Evolutionary conservation across 345 rosid genomes (phyloP).

Genomic region (Brassica carinata): DNA sequence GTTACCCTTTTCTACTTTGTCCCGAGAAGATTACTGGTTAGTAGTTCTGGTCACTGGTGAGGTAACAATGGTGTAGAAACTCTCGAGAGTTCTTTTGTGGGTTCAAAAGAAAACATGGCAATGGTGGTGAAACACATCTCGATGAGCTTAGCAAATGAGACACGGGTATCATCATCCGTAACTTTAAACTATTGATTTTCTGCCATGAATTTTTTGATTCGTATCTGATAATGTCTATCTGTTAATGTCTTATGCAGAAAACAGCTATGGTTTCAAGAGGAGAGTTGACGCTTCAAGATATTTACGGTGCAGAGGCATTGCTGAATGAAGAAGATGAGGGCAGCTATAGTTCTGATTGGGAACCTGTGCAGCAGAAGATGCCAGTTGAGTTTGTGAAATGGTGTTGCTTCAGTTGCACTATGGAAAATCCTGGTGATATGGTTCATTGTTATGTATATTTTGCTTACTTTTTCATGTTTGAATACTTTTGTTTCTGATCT

Average conservation of each 20-base stretch:
- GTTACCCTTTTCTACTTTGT: neutral
- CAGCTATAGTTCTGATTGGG: conserved; percentile 80
- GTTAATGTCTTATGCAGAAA: conserved; percentile 44
- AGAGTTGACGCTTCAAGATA: conserved; percentile 68
- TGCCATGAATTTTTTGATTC: no score
- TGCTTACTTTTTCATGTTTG: neutral
- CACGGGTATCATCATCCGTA: conserved; percentile 45
- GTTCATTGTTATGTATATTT: conserved; percentile 67
- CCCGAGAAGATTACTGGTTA: conserved; percentile 17
- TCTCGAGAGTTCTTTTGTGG: conserved; percentile 42
- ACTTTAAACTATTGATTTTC: conserved; percentile 24
- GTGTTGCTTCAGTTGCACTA: conserved; percentile 89
- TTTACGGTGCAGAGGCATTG: conserved; percentile 48
- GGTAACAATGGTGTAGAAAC: conserved; percentile 57
- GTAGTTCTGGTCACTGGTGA: conserved; percentile 31
- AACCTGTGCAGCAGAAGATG: conserved; percentile 54
- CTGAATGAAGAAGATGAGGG: conserved; percentile 73
- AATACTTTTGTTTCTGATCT: neutral
- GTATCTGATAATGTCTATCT: neutral
- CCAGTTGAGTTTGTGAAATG: conserved; percentile 66
- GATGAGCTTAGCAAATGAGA: conserved; percentile 46
- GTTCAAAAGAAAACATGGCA: conserved; percentile 46
- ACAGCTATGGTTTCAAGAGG: conserved; percentile 52
- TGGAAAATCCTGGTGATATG: conserved; percentile 70
- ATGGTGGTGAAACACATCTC: conserved; percentile 41